Conservation (phyloP, 768 basidiomycete genomes). For the Termitomyces sp. region DNA sequence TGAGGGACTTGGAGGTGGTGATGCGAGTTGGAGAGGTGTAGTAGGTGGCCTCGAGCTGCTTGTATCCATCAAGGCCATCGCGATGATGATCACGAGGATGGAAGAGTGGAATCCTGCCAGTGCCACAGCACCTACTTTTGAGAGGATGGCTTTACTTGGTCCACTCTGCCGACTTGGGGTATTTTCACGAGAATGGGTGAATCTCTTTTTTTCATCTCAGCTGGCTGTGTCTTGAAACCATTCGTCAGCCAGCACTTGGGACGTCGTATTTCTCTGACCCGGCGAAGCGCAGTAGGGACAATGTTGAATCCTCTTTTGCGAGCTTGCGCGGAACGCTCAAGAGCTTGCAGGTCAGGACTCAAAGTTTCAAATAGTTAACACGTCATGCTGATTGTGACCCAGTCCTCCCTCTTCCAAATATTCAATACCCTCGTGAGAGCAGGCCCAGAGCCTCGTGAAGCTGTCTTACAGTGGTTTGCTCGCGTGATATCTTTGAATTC, state of each 20-base stretch:
- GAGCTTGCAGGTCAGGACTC: conserved; percentile 63
- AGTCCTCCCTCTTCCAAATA: conserved; percentile 76
- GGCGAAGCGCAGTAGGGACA: conserved; percentile 65
- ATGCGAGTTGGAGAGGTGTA: conserved; percentile 84
- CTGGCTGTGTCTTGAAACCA: conserved; percentile 2
- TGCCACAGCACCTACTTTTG: conserved; percentile 60
- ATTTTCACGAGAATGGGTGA: conserved; percentile 87
- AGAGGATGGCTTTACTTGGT: conserved; percentile 70
- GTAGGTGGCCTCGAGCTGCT: conserved; percentile 79
- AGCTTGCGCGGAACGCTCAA: conserved; percentile 86
- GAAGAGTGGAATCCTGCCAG: conserved; percentile 67
- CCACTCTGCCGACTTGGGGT: conserved; percentile 82
- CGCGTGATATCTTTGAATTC: conserved; percentile 71
- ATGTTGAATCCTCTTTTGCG: conserved; percentile 79
- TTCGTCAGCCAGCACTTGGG: conserved; percentile 67
- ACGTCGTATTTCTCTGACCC: conserved; percentile 84
- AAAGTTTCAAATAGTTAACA: background rate
- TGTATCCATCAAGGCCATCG: conserved; percentile 79
- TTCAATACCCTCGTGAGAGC: conserved; percentile 88
- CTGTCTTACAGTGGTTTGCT: conserved; percentile 80
- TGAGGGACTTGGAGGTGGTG: conserved; percentile 70
- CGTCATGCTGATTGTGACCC: background rate
- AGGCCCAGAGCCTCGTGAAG: conserved; percentile 74
- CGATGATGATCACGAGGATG: conserved; percentile 74
- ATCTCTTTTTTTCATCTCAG: conserved; percentile 19